Percentiles rank a stretch among this genome's conserved stretches.
phyloP scores from a whole-genome alignment of 1,139 yeast species.

The Starmera stellimalicola region DNA sequence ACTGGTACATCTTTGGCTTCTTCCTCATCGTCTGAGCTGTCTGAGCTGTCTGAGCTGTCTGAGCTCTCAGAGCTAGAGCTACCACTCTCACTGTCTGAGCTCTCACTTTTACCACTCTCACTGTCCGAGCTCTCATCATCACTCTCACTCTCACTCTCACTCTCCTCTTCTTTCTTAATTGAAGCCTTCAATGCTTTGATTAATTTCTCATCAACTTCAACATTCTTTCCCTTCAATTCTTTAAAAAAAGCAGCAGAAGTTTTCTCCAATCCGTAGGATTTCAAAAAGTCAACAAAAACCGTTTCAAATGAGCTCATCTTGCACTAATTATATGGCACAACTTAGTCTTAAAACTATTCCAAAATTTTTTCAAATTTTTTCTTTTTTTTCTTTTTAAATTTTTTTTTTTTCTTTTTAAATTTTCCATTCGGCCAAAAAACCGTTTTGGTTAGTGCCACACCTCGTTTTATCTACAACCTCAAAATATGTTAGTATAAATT shows the following conservation, averaged over 20 bases:
- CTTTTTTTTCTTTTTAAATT: neutral
- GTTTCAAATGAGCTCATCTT: neutral
- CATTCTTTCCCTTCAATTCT: neutral
- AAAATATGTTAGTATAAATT: too few species aligned
- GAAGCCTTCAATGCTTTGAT: neutral
- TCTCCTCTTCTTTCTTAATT: slow-evolving; percentile 2
- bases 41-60: slow-evolving; percentile 10
- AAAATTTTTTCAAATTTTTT: neutral
- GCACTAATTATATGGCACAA: neutral
- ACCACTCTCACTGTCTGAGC: slow-evolving; percentile 13
- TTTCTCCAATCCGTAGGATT: neutral
- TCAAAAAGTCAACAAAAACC: neutral
- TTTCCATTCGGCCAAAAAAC: neutral
- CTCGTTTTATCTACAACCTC: neutral
- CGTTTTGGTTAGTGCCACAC: neutral
- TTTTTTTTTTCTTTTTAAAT: neutral
- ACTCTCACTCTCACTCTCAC: neutral
- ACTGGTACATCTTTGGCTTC: neutral
- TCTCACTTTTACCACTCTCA: neutral
- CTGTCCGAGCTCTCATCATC: slow-evolving; percentile 1
- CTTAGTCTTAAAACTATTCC: neutral
- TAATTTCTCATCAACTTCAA: neutral
- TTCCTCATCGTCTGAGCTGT: slow-evolving; percentile 4
- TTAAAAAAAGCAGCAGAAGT: neutral
- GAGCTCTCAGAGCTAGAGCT: slow-evolving; percentile 11